Evolutionary conservation across 2,329 filamentous ascomycete species (phyloP).

Genomic region (Ascochyta fabae): DNA sequence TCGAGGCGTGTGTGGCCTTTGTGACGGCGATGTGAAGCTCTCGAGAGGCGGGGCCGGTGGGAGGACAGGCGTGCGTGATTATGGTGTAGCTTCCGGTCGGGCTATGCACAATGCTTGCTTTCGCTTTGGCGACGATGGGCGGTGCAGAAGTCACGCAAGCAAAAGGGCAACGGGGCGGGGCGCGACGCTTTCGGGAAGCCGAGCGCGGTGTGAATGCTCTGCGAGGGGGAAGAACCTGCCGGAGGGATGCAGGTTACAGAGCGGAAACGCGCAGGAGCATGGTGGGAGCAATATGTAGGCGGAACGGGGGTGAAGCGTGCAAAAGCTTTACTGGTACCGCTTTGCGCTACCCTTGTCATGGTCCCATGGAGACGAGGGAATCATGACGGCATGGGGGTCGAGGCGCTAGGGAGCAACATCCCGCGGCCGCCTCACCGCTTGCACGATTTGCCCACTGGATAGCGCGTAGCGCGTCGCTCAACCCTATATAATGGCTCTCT

Average conservation of each 20-base stretch:
- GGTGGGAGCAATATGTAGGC: slow-evolving; percentile 18
- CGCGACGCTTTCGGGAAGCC: slow-evolving; percentile 8
- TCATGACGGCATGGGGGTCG: slow-evolving; percentile 20
- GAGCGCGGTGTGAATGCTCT: not conserved
- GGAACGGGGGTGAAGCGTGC: slow-evolving; percentile 15
- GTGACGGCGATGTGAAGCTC: not conserved
- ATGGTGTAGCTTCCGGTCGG: not conserved
- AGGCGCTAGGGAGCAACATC: slow-evolving; percentile 9
- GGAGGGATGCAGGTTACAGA: slow-evolving; percentile 14
- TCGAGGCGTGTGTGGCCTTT: not conserved
- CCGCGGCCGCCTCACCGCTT: slow-evolving; percentile 17
- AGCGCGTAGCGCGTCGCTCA: slow-evolving; percentile 1
- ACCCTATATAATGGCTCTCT: not conserved
- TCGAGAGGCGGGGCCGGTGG: not conserved
- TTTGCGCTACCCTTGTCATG: slow-evolving; percentile 14
- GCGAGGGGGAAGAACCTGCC: slow-evolving; percentile 11
- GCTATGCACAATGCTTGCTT: slow-evolving; percentile 4
- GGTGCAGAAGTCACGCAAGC: slow-evolving; percentile 18
- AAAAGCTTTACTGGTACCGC: slow-evolving; percentile 21
- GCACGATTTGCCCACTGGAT: slow-evolving; percentile 4
- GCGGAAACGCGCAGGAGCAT: slow-evolving; percentile 16
- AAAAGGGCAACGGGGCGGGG: slow-evolving; percentile 10
- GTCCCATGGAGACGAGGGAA: slow-evolving; percentile 13
- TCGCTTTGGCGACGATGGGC: slow-evolving; percentile 5
- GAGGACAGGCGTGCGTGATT: slow-evolving; percentile 9